Base-by-base conservation (phyloP, 495 filamentous ascomycete species). In the Ascodesmis nigricans region DNA sequence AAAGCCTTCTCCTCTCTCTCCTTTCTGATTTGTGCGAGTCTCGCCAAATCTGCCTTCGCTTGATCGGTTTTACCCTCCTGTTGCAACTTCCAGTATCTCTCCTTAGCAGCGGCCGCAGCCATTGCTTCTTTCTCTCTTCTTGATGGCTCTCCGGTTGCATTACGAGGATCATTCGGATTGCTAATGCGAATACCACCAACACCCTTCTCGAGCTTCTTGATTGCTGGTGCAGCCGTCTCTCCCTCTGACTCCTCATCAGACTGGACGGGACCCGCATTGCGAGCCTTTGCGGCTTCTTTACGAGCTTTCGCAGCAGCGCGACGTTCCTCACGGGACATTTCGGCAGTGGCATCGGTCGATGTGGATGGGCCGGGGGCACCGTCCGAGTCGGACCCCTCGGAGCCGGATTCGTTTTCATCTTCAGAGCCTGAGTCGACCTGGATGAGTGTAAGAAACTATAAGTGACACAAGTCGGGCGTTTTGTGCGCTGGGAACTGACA, bases 51-150 rank as follows among this genome's bases (percentile, higher is more conserved):
- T n/a, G 80, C 72, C 45, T 75, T 75, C 14, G 84, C 87, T 62
- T 95, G 79, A 35, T 97, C 90, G 24, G 87, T 93, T 66, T 93
- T 93, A 36, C 87, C 87, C 46, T 80, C 80, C 37, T 80, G 80
- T 47, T 97, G 87, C 44, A 95, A 53, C 63, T 93, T 92, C 65
- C 75, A 65, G 49, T 92, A 95, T 35, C 73, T 64, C 62, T 92
- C 83, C 49, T 79, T 78, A 5, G 79, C 79, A 54, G 80, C 75
- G 43, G 75, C 71, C 0, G 83, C 82, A 59, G 91, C 72, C 17
- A 90, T 42, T 0, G 87, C 79, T 59, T 95, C 87, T 10, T 82
- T 64, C 67, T 95, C 84, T 24, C 75, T 68, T 19, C 84, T 66
- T 33, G 70, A 81, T 23, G 81, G 55, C 54, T 78, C 69, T 13